Conservation (phyloP, 805 yeast species). For the Pichia manshurica region DNA sequence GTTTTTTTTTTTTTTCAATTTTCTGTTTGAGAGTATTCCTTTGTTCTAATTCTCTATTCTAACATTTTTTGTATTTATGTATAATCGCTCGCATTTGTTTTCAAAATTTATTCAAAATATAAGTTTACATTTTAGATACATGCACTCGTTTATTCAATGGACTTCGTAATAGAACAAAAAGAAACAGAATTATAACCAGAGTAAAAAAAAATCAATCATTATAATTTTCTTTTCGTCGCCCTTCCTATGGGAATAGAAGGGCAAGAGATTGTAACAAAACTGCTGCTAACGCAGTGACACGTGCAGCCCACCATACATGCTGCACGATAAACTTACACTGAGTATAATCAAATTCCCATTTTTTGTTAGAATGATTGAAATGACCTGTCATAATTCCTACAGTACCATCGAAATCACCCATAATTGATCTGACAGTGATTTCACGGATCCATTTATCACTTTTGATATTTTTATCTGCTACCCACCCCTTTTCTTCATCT, state of each 20-base stretch:
- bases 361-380: slow-evolving; percentile 36
- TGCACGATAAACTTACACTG: slow-evolving; percentile 81
- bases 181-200: too few relatives aligned
- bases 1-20: too few relatives aligned
- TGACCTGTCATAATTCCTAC: slow-evolving; percentile 80
- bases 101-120: too few relatives aligned
- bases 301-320: slow-evolving; percentile 94
- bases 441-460: slow-evolving; percentile 51
- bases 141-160: too few relatives aligned
- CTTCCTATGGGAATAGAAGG: neutral
- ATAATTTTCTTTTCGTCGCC: too few relatives aligned
- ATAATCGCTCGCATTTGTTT: too few relatives aligned
- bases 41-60: too few relatives aligned
- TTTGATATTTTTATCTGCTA: slow-evolving; percentile 41
- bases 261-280: slow-evolving; percentile 27
- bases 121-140: too few relatives aligned
- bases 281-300: slow-evolving; percentile 43
- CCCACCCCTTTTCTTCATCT: slow-evolving; percentile 45
- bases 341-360: slow-evolving; percentile 64
- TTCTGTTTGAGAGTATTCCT: too few relatives aligned
- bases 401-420: slow-evolving; percentile 94
- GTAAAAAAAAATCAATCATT: too few relatives aligned
- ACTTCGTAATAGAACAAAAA: too few relatives aligned
- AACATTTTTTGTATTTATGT: too few relatives aligned
- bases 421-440: slow-evolving; percentile 83